Base-by-base conservation (phyloP, 2,329 filamentous ascomycete genomes). In the Rhynchosporium graminicola region DNA sequence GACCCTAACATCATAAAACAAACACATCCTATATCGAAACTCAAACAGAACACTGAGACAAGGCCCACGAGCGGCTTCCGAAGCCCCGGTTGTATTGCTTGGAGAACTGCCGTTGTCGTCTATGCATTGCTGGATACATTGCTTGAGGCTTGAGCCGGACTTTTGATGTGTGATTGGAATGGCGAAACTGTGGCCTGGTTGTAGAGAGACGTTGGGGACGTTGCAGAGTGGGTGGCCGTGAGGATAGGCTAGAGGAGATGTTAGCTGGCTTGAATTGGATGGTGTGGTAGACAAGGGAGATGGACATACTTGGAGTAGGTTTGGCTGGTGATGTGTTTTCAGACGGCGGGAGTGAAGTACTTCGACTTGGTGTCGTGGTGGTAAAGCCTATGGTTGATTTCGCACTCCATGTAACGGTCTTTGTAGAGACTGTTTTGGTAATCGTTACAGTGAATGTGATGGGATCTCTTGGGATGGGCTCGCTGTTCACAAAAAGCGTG, bases 151-250 rank as follows among this genome's bases (percentile, higher is more conserved):
- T 13, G 58, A 57, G 47, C 57, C 55, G 33, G 52, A 48, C n/a
- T 55, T 9, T 33, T 63, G 50, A n/a, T 67, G 47, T 20, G 62
- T 59, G 26, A 52, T 60, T 50, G 67, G 55, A 5, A 42, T 61
- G 57, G 67, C 62, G 52, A 61, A 64, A 13, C 65, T 62, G 8
- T 63, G 65, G 5, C 64, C 40, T 13, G 31, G 31, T 9, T 12
- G 5, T 4, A 56, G 46, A 3, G 62, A 64, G 57, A 43, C 63
- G 46, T 65, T 62, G 10, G 60, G 36, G 40, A 66, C 43, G n/a
- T 20, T 36, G 59, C 67, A 67, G 58, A 68, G 46, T 13, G 65
- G 64, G 45, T 57, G 61, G 31, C 64, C 66, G 28, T 26, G 38
- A 12, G 47, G 45, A 54, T 66, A 66, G 36, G 46, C 62, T 61